Evolutionary conservation across 192 early-diverging fungal species (phyloP).

Genomic region (Coemansia sp.): DNA sequence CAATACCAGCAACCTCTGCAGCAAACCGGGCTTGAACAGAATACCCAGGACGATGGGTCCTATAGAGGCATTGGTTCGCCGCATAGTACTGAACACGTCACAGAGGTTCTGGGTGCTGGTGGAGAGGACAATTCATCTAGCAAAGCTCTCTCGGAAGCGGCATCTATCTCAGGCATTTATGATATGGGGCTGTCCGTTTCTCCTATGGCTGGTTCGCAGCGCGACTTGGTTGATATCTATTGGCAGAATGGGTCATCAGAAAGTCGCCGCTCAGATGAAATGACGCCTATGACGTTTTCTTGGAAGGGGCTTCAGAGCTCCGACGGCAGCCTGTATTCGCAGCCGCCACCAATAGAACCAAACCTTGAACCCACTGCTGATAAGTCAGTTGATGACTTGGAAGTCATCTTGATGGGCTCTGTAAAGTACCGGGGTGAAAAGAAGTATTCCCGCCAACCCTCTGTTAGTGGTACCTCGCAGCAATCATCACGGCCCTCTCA

Average conservation of each 20-base stretch:
- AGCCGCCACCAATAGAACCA: background rate
- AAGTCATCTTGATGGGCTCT: slow-evolving; percentile 36
- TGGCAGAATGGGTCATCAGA: background rate
- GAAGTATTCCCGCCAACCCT: slow-evolving; percentile 4
- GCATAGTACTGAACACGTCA: background rate
- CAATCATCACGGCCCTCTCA: background rate
- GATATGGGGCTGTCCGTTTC: background rate
- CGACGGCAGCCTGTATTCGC: background rate
- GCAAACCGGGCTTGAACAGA: background rate
- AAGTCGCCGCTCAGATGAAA: slow-evolving; percentile 2
- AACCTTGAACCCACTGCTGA: background rate
- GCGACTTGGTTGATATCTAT: background rate
- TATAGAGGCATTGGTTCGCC: background rate
- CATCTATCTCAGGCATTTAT: background rate
- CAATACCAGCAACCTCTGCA: background rate
- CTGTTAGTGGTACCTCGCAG: background rate
- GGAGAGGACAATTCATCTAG: background rate
- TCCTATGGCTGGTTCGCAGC: background rate
- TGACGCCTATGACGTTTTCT: slow-evolving; percentile 14
- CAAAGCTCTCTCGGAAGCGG: background rate
- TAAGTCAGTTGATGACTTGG: background rate
- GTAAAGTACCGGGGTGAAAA: slow-evolving; percentile 36
- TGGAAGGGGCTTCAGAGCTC: background rate
- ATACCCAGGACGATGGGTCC: background rate
- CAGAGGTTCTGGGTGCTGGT: background rate